Conservation (phyloP, 169 alveolate species). For the Cryptosporidium andersoni region DNA sequence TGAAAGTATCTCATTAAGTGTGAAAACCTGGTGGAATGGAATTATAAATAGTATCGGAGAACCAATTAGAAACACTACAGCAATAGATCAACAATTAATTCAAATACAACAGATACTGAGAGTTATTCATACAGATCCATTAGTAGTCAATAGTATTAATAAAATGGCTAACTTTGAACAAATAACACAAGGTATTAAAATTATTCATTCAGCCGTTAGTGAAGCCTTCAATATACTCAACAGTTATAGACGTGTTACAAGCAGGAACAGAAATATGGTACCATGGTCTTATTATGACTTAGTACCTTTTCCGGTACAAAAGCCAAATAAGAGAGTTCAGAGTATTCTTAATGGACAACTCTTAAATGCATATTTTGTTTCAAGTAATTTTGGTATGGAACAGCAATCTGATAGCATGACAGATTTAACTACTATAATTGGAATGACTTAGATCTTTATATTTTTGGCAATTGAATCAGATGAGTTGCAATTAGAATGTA, state of each 20-base stretch:
- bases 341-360: constrained; percentile 30
- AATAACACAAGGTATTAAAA: constrained; percentile 23
- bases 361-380: background rate
- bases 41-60: constrained; percentile 24
- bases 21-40: constrained; percentile 64
- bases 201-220: constrained; percentile 33
- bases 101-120: constrained; percentile 48
- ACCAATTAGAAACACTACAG: background rate
- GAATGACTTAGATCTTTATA: too few species aligned
- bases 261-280: constrained; percentile 17
- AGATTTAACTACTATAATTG: too few species aligned
- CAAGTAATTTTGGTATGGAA: background rate
- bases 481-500: too few species aligned
- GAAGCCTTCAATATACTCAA: constrained; percentile 21
- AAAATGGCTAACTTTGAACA: constrained; percentile 10
- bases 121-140: constrained; percentile 11
- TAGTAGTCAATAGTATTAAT: constrained; percentile 16
- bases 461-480: too few species aligned
- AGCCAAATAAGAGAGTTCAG: constrained; percentile 14
- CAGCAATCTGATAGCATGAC: background rate
- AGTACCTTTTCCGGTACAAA: constrained; percentile 38
- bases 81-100: constrained; percentile 10
- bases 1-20: constrained; percentile 19
- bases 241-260: constrained; percentile 18
- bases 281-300: constrained; percentile 58